Percentiles rank a stretch among this genome's conserved stretches.
Conservation (phyloP, 2,329 filamentous ascomycete genomes). For the Akanthomyces muscarius region DNA sequence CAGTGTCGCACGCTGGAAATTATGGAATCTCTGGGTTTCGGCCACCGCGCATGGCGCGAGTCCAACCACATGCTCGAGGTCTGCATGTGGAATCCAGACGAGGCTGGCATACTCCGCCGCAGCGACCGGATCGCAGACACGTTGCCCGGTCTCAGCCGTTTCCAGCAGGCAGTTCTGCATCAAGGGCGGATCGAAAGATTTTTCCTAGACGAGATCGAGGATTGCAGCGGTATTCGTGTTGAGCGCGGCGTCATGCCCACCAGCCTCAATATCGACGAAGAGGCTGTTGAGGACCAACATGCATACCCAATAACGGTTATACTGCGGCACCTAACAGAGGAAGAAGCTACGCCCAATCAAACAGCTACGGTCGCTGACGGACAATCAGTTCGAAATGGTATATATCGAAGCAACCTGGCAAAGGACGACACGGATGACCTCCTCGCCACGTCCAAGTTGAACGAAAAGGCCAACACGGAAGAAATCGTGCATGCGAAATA, state of each 20-base stretch:
- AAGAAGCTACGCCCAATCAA: conserved; percentile 50
- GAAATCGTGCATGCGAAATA: conserved; percentile 46
- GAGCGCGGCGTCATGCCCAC: conserved; percentile 59
- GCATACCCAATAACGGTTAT: conserved; percentile 59
- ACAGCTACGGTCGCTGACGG: conserved; percentile 25
- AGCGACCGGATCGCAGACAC: conserved; percentile 61
- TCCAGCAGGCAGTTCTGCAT: conserved; percentile 64
- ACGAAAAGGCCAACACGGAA: conserved; percentile 21
- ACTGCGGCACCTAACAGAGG: conserved; percentile 53
- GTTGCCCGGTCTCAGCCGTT: conserved; percentile 56
- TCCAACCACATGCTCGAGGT: conserved; percentile 64
- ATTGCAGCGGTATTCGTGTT: conserved; percentile 40
- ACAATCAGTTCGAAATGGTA: conserved; percentile 45
- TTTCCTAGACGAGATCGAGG: conserved; percentile 55
- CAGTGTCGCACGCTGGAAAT: conserved; percentile 68
- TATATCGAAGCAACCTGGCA: conserved; percentile 57
- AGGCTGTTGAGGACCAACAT: conserved; percentile 42
- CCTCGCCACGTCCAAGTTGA: conserved; percentile 25
- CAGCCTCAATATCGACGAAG: conserved; percentile 50
- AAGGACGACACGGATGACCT: conserved; percentile 55
- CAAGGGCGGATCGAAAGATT: conserved; percentile 68
- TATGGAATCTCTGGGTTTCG: conserved; percentile 66
- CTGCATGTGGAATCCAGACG: conserved; percentile 57
- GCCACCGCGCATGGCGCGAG: conserved; percentile 59
- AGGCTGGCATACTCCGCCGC: conserved; percentile 52